Evolutionary conservation across 164 flowering plant genomes (phyloP).

Genomic region (Liquidambar formosana): DNA sequence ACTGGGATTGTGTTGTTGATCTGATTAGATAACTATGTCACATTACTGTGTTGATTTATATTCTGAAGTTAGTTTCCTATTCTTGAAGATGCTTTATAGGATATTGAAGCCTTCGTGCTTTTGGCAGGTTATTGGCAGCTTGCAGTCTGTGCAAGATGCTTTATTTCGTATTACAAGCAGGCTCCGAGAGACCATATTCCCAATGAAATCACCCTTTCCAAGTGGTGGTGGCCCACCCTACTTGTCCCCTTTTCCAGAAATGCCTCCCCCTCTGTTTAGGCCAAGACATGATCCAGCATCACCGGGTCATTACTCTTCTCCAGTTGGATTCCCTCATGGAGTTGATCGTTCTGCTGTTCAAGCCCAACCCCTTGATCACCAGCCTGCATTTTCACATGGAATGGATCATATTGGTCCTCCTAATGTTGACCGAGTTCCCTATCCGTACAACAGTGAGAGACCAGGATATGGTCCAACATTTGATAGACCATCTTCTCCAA

Average conservation of each 20-base stretch:
- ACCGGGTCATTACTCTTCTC: slow-evolving; percentile 40
- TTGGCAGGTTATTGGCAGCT: slow-evolving; percentile 55
- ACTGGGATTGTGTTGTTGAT: background rate
- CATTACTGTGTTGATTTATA: background rate
- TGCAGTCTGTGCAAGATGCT: slow-evolving; percentile 58
- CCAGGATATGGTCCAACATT: slow-evolving; percentile 34
- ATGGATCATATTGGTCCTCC: slow-evolving; percentile 27
- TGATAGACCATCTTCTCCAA: slow-evolving; percentile 50
- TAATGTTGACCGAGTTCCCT: slow-evolving; percentile 27
- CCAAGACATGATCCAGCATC: slow-evolving; percentile 46
- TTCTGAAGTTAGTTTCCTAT: background rate
- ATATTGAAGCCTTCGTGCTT: background rate
- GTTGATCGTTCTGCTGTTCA: slow-evolving; percentile 30
- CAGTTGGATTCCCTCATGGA: slow-evolving; percentile 28
- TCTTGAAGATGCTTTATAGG: too few relatives aligned
- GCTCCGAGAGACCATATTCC: slow-evolving; percentile 45
- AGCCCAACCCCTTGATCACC: slow-evolving; percentile 36
- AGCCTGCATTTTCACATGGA: slow-evolving; percentile 31
- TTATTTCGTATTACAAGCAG: slow-evolving; percentile 58
- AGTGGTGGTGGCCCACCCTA: slow-evolving; percentile 21
- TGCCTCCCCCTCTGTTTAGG: slow-evolving; percentile 39
- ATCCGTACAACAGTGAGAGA: slow-evolving; percentile 38
- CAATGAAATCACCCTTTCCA: slow-evolving; percentile 26
- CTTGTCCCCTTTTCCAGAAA: slow-evolving; percentile 34
- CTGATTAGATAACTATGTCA: background rate